Evolutionary conservation across 352 stramenopile species (phyloP).

Genomic region (Globisporangium viniferum): DNA sequence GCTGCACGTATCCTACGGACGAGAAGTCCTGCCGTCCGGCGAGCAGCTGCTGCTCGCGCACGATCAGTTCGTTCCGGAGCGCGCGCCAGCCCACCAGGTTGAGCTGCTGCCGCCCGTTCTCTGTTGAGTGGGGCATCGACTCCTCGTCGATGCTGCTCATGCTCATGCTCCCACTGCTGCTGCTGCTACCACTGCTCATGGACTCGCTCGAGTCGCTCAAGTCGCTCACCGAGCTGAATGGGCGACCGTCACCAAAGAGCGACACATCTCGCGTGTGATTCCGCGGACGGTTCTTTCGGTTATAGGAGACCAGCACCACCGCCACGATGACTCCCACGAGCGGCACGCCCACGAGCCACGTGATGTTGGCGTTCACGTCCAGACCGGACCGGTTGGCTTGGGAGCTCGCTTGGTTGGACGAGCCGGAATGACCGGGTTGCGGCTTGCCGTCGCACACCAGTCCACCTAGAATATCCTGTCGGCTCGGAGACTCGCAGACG

Average conservation of each 20-base stretch:
- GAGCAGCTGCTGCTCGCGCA: conserved; percentile 45
- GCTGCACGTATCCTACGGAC: conserved; percentile 37
- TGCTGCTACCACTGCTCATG: conserved; percentile 8
- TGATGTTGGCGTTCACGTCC: conserved; percentile 27
- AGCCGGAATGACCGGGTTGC: conserved; percentile 8
- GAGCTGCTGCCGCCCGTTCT: conserved; percentile 20
- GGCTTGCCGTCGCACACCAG: conserved; percentile 25
- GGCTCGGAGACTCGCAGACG: conserved; percentile 30
- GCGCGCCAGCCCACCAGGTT: conserved; percentile 61
- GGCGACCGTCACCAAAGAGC: conserved; percentile 11
- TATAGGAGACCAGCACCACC: conserved; percentile 42
- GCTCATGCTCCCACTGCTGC: conserved; percentile 8
- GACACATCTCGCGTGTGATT: conserved; percentile 21
- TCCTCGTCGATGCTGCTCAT: conserved; percentile 6
- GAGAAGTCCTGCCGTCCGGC: conserved; percentile 36
- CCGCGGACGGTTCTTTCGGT: conserved; percentile 23
- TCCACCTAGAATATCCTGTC: conserved; percentile 28
- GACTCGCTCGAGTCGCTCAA: conserved; percentile 14
- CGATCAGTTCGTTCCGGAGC: conserved; percentile 45
- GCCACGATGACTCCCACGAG: conserved; percentile 34
- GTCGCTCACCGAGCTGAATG: conserved; percentile 5
- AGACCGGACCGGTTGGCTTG: conserved; percentile 13
- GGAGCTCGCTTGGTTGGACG: conserved; percentile 21
- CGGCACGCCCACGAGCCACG: conserved; percentile 39
- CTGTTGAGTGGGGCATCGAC: neutral